Evolutionary conservation across 2,329 filamentous ascomycete species (phyloP).

Genomic region (Penicillium sp.): DNA sequence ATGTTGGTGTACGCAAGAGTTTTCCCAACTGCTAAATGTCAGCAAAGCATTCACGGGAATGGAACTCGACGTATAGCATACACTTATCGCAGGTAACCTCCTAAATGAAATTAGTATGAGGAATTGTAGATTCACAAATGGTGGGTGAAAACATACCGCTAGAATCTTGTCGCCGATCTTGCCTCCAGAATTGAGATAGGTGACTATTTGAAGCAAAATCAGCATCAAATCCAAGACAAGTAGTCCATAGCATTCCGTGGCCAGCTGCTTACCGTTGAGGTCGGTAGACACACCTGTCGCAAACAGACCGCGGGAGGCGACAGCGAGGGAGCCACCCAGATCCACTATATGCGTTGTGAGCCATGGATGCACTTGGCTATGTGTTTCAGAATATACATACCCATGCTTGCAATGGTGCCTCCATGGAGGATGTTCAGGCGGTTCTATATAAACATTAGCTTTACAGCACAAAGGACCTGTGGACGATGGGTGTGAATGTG

Average conservation of each 20-base stretch:
- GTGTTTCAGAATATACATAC: slow-evolving; percentile 27
- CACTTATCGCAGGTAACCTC: slow-evolving; percentile 66
- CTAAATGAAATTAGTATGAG: slow-evolving; percentile 17
- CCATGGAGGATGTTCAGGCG: slow-evolving; percentile 65
- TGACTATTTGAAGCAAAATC: slow-evolving; percentile 45
- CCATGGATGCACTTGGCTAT: neutral
- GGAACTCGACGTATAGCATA: slow-evolving; percentile 32
- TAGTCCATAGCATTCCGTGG: neutral
- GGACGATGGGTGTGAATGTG: neutral
- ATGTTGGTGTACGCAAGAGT: slow-evolving; percentile 64
- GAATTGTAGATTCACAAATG: neutral
- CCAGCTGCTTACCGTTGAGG: slow-evolving; percentile 51
- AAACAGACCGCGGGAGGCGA: slow-evolving; percentile 64
- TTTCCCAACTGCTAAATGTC: slow-evolving; percentile 55
- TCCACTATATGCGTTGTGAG: slow-evolving; percentile 49
- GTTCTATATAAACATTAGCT: slow-evolving; percentile 47
- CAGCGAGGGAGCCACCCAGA: slow-evolving; percentile 63
- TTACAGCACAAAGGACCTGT: neutral
- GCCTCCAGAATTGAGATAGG: slow-evolving; percentile 63
- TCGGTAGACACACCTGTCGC: slow-evolving; percentile 67
- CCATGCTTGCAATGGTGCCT: slow-evolving; percentile 64
- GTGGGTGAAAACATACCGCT: slow-evolving; percentile 41
- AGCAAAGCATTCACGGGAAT: neutral
- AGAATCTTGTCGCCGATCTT: slow-evolving; percentile 60
- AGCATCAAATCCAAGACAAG: neutral